Evolutionary conservation across 768 basidiomycete genomes (phyloP), one percentile per base, ranked within the genome.

Genomic region (Auricularia sp.): DNA sequence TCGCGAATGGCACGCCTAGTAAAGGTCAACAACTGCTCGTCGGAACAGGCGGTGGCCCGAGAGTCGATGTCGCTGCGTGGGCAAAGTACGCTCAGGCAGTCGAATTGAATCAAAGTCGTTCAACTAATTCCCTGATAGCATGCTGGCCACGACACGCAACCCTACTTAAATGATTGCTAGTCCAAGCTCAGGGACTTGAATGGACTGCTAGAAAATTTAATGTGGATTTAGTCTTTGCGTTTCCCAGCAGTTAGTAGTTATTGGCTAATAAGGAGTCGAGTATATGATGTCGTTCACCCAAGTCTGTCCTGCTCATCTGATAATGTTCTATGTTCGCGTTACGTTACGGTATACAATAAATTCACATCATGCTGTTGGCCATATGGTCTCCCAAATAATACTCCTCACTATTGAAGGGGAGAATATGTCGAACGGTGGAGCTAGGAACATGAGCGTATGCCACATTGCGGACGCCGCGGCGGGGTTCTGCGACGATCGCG

Each of bases 1-100:
- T 77, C 44, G 73, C 79, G 53, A 71, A 76, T 68, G 77, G 77
- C 33, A 73, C 78, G 3, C 77, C 77, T 5, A 73, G 71, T 16
- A 68, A 66, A 43, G 77, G 75, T 5, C 33, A 63, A 16, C 73
- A 70, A 71, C 71, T 79, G 67, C 77, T 71, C 67, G 67, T 74
- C 62, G 78, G 78, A 33, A 72, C 72, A 42, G 76, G 77, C 21
- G 56, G 11, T 29, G 56, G 56, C 7, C 56, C 56, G 14, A 29
- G 34, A 34, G 56, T 59, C 29, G 34, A 59, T 18, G 10, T 10
- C 29, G 56, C 23, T 10, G 56, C 56, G 10, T 59, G 56, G 56
- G 23, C 12, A 14, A 59, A 59, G 56, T 59, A 59, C 21, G 56
- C 47, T 11, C 23, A 6, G 23, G 29, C 29, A 29, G 29, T 29